phyloP scores from a whole-genome alignment of 2,329 filamentous ascomycete species.

The Chaetomium sp. region DNA sequence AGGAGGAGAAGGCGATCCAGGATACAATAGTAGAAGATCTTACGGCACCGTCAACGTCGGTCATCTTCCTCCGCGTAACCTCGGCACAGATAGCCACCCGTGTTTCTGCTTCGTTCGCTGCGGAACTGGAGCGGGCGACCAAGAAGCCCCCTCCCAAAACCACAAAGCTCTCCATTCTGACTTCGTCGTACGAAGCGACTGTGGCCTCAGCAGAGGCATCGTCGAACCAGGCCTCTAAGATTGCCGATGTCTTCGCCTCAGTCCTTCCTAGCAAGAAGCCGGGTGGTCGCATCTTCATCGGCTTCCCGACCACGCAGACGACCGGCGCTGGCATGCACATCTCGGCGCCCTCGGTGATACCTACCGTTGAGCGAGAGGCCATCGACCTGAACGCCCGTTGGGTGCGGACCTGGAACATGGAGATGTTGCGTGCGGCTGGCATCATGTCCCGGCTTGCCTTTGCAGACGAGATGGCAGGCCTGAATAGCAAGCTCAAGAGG shows the following conservation, averaged over 20 bases:
- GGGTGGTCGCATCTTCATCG: constrained; percentile 89
- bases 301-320: constrained; percentile 95
- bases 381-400: constrained; percentile 96
- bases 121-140: constrained; percentile 90
- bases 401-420: constrained; percentile 93
- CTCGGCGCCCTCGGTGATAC: constrained; percentile 93
- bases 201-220: constrained; percentile 63
- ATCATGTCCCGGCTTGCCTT: constrained; percentile 89
- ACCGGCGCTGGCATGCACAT: constrained; percentile 93
- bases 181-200: constrained; percentile 84
- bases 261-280: constrained; percentile 84
- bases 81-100: constrained; percentile 80
- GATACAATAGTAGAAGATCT: constrained; percentile 70
- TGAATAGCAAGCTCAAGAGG: constrained; percentile 63
- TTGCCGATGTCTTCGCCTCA: constrained; percentile 81
- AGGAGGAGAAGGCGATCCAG: constrained; percentile 65
- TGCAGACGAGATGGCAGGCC: constrained; percentile 78
- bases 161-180: constrained; percentile 84
- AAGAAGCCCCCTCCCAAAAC: constrained; percentile 93
- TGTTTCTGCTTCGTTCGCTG: constrained; percentile 70
- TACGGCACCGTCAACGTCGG: constrained; percentile 68
- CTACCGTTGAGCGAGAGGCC: constrained; percentile 93
- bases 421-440: constrained; percentile 87
- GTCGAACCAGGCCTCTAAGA: constrained; percentile 53
- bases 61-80: constrained; percentile 86